A percentile compares a stretch with the other conserved stretches of the same genome.
phyloP scores from a whole-genome alignment of 78 protist genomes.

The Dictyostelium capitatum region DNA sequence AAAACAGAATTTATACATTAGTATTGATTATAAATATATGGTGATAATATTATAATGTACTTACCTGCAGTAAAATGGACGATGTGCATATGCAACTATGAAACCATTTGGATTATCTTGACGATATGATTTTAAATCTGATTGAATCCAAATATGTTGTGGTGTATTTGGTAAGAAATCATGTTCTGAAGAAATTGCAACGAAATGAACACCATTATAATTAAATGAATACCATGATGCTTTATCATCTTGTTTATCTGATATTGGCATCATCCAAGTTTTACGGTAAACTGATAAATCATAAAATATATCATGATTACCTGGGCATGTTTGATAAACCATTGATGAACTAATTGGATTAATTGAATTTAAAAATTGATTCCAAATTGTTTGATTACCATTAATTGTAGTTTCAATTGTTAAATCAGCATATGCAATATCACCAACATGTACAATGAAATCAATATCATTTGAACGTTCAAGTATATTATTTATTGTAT shows the following conservation, averaged over 20 bases:
- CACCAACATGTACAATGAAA: conserved; percentile 57
- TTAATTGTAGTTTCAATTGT: background rate
- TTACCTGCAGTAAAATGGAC: conserved; percentile 51
- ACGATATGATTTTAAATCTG: conserved; percentile 24
- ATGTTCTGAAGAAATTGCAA: conserved; percentile 42
- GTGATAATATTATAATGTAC: background rate
- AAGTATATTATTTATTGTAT: background rate
- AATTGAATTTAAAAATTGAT: conserved; percentile 23
- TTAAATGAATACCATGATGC: conserved; percentile 50
- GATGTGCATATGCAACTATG: conserved; percentile 37
- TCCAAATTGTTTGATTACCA: conserved; percentile 64
- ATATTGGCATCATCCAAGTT: conserved; percentile 31
- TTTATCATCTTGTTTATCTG: background rate
- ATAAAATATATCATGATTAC: conserved; percentile 63
- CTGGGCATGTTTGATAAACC: conserved; percentile 45
- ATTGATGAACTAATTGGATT: conserved; percentile 1
- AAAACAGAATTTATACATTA: background rate
- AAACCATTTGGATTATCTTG: conserved; percentile 37
- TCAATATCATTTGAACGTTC: conserved; percentile 1
- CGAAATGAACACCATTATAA: conserved; percentile 66
- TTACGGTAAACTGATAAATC: conserved; percentile 15
- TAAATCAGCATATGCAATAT: conserved; percentile 67
- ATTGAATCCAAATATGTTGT: conserved; percentile 41
- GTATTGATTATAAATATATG: background rate
- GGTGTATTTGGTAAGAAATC: conserved; percentile 19